Evolutionary conservation across 139 green algal species (phyloP), one percentile per base, ranked within the genome.

Genomic region (Chlamydomonas schloesseri): DNA sequence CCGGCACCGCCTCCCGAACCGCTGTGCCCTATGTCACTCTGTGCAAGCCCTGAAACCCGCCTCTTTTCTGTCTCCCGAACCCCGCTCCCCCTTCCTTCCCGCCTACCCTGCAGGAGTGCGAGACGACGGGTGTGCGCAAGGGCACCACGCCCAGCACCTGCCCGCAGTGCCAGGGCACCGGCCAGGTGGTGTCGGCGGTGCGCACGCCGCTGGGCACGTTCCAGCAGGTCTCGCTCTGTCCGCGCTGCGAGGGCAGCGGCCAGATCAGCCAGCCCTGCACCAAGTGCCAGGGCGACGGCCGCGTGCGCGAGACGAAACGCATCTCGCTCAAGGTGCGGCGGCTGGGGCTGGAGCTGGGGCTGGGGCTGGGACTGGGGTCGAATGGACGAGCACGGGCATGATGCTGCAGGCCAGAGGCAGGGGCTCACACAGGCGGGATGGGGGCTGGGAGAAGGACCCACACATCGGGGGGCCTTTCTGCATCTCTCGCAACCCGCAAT

Each of bases 281-380:
- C 34, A 96, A 91, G 46, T 99, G 98, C 90, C 90, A 92, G 24
- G 98, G 98, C 33, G 96, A 99, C 76, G 98, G 97, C 0, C 93
- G 98, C 58, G 92, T 99, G 71, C 92, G 94, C 2, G 91, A 95
- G 53, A 93, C 62, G 50, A 99, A 99, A 91, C 90, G 90, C 64
- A 99, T 99, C 85, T 93, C 82, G 21, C 91, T 99, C 73, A 94
- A 89, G 92, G 94, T 93, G 73, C 28, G 83, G 17, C 50, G 11
- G 11, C 76, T n/a, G 47, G 71, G 36, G 37, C 58, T 5, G 36
- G 74, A 64, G 55, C 33, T n/a, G n/a, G 78, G 46, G 13, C 28
- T 42, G 57, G 75, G 23, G 55, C 50, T 18, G 57, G 47, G 70
- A 34, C 20, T 23, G 21, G 55, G 55, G 13, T 2, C 18, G 55